Evolutionary conservation across 768 basidiomycete genomes (phyloP).

Genomic region (Auriscalpium vulgare): DNA sequence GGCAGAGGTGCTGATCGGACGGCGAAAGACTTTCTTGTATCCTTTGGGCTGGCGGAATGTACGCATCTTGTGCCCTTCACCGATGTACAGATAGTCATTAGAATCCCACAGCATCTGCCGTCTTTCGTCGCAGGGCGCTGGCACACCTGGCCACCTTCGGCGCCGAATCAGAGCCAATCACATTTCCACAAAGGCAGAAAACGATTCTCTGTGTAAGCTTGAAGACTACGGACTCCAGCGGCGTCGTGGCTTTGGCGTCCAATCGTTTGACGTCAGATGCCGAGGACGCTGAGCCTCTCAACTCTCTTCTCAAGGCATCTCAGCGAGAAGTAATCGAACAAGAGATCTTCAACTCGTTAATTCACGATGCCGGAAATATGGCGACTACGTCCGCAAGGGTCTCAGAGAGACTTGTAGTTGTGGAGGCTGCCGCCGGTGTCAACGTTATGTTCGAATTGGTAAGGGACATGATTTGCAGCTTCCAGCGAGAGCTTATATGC

Average conservation of each 20-base stretch:
- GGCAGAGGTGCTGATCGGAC: slow-evolving; percentile 78
- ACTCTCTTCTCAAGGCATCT: slow-evolving; percentile 45
- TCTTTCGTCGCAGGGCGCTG: slow-evolving; percentile 62
- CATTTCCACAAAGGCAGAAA: slow-evolving; percentile 46
- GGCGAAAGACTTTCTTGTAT: slow-evolving; percentile 72
- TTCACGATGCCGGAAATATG: slow-evolving; percentile 67
- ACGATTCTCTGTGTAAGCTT: slow-evolving; percentile 59
- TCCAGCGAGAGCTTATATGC: background rate
- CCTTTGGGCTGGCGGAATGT: slow-evolving; percentile 82
- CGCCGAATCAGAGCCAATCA: slow-evolving; percentile 6
- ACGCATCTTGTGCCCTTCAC: slow-evolving; percentile 22
- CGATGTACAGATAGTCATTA: slow-evolving; percentile 3
- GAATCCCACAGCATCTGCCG: slow-evolving; percentile 43
- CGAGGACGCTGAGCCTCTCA: slow-evolving; percentile 21
- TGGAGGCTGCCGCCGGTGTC: slow-evolving; percentile 66
- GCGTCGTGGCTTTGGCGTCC: slow-evolving; percentile 13
- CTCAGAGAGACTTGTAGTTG: slow-evolving; percentile 66
- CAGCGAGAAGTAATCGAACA: slow-evolving; percentile 73
- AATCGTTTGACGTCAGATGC: background rate
- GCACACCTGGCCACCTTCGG: slow-evolving; percentile 54
- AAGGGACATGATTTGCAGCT: slow-evolving; percentile 16
- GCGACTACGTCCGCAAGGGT: slow-evolving; percentile 73
- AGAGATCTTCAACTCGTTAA: slow-evolving; percentile 69
- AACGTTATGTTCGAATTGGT: slow-evolving; percentile 73
- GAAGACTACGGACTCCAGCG: slow-evolving; percentile 25